These are phyloP conservation scores for Boletellus dicymbophilus DNA, from an alignment of 1,284 basidiomycete species.

Conservation along the genomic window DNA sequence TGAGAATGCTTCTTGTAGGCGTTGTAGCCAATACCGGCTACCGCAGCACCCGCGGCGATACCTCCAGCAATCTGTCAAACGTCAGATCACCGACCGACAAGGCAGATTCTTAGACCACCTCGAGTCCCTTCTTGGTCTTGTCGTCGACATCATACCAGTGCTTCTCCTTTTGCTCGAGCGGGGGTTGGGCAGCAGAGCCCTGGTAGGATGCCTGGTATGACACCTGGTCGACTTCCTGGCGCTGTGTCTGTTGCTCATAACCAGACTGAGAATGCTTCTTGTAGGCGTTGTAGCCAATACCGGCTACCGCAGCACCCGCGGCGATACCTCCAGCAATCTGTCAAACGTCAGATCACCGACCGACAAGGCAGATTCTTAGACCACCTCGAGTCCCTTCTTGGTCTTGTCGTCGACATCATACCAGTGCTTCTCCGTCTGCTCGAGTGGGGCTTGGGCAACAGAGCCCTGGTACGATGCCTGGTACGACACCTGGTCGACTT, in stretches of 20 bases:
- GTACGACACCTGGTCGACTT: background rate
- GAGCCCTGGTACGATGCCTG: slow-evolving; percentile 29
- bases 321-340: slow-evolving; percentile 67
- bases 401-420: slow-evolving; percentile 47
- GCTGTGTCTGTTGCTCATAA: slow-evolving; percentile 34
- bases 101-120: slow-evolving; percentile 38
- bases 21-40: slow-evolving; percentile 50
- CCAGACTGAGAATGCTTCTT: slow-evolving; percentile 50
- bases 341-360: slow-evolving; percentile 6
- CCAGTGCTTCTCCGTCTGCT: slow-evolving; percentile 56
- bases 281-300: slow-evolving; percentile 55
- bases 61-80: slow-evolving; percentile 61
- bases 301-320: slow-evolving; percentile 52
- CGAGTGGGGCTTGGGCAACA: slow-evolving; percentile 37
- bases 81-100: slow-evolving; percentile 3
- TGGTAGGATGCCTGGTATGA: slow-evolving; percentile 33
- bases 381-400: slow-evolving; percentile 55
- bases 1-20: slow-evolving; percentile 60
- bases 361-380: background rate
- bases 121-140: slow-evolving; percentile 56
- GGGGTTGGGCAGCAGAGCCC: slow-evolving; percentile 33
- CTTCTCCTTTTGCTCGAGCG: slow-evolving; percentile 52
- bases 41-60: slow-evolving; percentile 52
- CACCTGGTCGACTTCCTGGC: slow-evolving; percentile 13
- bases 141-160: slow-evolving; percentile 59